Evolutionary conservation across 805 yeast genomes (phyloP), one percentile per base, ranked within the genome.

Genomic region (Yamadazyma tumulicola): DNA sequence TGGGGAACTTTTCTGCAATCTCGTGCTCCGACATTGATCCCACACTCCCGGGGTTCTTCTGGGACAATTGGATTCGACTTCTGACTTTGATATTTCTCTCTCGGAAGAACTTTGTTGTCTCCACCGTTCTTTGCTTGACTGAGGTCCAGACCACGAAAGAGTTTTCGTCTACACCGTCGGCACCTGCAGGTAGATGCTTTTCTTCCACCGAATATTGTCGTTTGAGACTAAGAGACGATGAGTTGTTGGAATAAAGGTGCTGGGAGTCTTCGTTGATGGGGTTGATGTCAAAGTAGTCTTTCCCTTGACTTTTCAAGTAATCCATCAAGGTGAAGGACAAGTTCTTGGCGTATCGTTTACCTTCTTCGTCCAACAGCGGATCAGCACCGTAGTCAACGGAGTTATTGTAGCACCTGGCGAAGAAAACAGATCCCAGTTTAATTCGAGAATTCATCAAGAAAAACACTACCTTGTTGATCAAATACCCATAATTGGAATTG

Each of bases 131-230:
- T 45, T 77, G 71, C 42, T 96, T 75, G 4, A 91, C 86, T 1
- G 97, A 94, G 1, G 97, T 88, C 96, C 97, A 91, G n/a, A 93
- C 89, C 3, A 81, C 79, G 48, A 89, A 69, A 4, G 82, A 74
- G 42, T 77, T 74, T 23, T 72, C 77, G 44, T 69, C 73, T 6
- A 70, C 64, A 5, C 81, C 83, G 54, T 79, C 84, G 6, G 75
- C 69, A 2, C 72, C 72, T 1, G 69, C 67, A 6, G 73, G 61
- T 10, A 70, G 67, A 35, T 62, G 70, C 42, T 61, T 62, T 27
- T 61, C 63, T 31, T 64, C 67, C 6, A 56, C 51, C 2, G 70
- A 62, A 19, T 34, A 28, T 29, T 38, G 43, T 26, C 28, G 30
- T 28, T 32, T 43, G 13, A 35, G 26, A 20, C 34, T 32, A 2